Base-by-base conservation (phyloP, 75 land plant genomes). In the Pinus albicaulis region DNA sequence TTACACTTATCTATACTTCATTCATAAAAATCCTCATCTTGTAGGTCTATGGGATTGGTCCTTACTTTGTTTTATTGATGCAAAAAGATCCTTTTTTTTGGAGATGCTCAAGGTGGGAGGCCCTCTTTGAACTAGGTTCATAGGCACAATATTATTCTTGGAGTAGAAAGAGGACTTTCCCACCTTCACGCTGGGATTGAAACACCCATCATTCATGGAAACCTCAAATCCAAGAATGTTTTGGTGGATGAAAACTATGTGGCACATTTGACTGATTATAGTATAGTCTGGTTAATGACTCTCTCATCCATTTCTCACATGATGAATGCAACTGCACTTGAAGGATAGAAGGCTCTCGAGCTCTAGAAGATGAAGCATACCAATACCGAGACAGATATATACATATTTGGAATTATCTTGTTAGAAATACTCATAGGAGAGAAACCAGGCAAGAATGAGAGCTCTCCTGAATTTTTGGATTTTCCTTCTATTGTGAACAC, bases 341-440 rank as follows among this genome's bases (percentile, higher is more conserved):
- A 81, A 13, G 76, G 83, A 64, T 81, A 81, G 82, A 69, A 34
- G 61, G 55, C 73, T 25, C 75, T n/a, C 28, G 81, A 57, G 74
- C 68, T 36, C 5, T 28, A 24, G 12, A 78, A 66, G 77, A 73
- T 78, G 74, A 78, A 72, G 31, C 31, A 28, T n/a, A 28, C 0
- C 31, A 0, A 28, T 28, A 28, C 31, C 31, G 1, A 28, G 31
- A 59, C 77, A 20, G 77, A 78, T 53, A 74, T 78, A 3, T 78
- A 78, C 59, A 78, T 38, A 77, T 78, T 57, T 55, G 80, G 80
- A 3, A 78, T 78, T 22, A 34, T 78, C 28, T 60, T 78, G 6
- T 36, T 78, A 4, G 77, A 78, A 56, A 73, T 78, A 41, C 57
- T 78, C n/a, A 78, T 71, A 22, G 81, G 81, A 8, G 73, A 74